Conservation (phyloP, 306 rosid genomes). For the Malus sieversii region DNA sequence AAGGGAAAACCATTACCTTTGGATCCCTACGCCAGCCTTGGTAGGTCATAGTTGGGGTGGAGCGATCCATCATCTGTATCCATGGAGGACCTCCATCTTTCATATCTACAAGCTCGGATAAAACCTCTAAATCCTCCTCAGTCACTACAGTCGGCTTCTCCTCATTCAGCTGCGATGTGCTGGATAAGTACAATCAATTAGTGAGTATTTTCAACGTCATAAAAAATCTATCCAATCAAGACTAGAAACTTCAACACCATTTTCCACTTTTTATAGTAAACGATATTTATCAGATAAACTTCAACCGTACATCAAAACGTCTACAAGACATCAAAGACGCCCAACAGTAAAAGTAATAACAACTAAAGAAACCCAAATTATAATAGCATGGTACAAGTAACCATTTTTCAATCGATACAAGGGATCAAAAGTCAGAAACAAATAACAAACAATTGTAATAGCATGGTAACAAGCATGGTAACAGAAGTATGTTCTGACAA, state of each 20-base stretch:
- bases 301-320: too few relatives aligned
- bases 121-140: constrained; percentile 34
- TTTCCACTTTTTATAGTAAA: too few relatives aligned
- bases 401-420: too few relatives aligned
- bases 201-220: not conserved
- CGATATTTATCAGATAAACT: too few relatives aligned
- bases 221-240: not conserved
- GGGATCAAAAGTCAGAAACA: not conserved
- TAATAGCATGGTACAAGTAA: too few relatives aligned
- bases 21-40: constrained; percentile 59
- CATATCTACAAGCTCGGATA: constrained; percentile 33
- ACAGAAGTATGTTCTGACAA: not conserved
- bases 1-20: constrained; percentile 23
- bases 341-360: too few relatives aligned
- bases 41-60: constrained; percentile 58
- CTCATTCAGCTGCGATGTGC: constrained; percentile 14
- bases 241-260: not conserved
- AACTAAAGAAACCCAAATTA: too few relatives aligned
- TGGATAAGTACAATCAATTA: not conserved
- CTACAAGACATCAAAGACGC: too few relatives aligned
- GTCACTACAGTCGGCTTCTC: constrained; percentile 29
- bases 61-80: constrained; percentile 88
- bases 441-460: not conserved
- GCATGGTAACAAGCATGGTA: not conserved
- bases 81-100: constrained; percentile 77